A percentile compares a stretch with the other conserved stretches of the same genome.
These are phyloP conservation scores for Lachancea sp. DNA, from an alignment of 805 yeast genomes.

Conservation along the genomic window DNA sequence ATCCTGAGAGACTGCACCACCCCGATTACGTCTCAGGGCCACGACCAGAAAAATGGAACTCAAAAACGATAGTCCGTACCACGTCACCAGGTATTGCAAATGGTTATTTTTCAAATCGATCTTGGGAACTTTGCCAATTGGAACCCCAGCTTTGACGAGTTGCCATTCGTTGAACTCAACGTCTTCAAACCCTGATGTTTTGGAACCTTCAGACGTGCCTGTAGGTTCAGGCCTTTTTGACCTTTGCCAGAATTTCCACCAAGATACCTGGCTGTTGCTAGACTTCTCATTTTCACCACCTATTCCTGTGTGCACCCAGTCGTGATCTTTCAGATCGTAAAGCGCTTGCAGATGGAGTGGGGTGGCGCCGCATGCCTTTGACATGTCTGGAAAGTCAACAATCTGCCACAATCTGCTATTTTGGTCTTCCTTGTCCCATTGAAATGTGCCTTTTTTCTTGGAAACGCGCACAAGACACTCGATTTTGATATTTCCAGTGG, in stretches of 20 bases:
- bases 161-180: conserved; percentile 47
- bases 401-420: conserved; percentile 68
- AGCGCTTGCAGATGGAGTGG: conserved; percentile 76
- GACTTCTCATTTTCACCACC: background rate
- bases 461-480: conserved; percentile 69
- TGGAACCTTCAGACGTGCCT: background rate
- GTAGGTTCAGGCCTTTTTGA: background rate
- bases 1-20: conserved; percentile 26
- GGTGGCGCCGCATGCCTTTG: conserved; percentile 49
- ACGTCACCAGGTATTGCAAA: conserved; percentile 83
- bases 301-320: conserved; percentile 19
- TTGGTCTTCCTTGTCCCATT: conserved; percentile 64
- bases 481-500: conserved; percentile 60
- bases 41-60: conserved; percentile 60
- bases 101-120: conserved; percentile 84
- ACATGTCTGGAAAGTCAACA: conserved; percentile 76
- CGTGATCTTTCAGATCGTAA: conserved; percentile 59
- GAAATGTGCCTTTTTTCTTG: conserved; percentile 52
- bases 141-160: conserved; percentile 77
- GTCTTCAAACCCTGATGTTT: background rate
- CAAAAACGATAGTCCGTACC: conserved; percentile 83
- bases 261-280: conserved; percentile 15
- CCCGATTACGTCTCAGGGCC: conserved; percentile 40
- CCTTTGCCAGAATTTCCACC: conserved; percentile 26
- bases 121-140: conserved; percentile 77